Base-by-base conservation (phyloP, 139 green algal species). In the Closterium sp. region DNA sequence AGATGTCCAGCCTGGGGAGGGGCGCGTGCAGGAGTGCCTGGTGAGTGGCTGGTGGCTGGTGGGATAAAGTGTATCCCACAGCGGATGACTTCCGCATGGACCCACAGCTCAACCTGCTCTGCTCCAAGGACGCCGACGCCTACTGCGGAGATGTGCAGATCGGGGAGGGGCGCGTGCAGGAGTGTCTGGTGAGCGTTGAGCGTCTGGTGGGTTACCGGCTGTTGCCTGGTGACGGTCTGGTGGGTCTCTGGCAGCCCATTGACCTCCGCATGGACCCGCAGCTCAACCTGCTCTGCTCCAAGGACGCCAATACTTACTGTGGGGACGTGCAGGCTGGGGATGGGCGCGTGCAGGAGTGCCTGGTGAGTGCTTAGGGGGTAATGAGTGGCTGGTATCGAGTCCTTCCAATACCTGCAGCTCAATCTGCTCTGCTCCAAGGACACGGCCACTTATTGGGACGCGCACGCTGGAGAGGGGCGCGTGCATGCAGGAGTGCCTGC, bases 171-270 rank as follows among this genome's bases (percentile, higher is more conserved):
- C 84, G 30, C 32, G 85, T 92, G 86, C 90, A 92, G 90, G 34
- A 90, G 23, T 92, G 90, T 43, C n/a, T 92, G 90, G 90, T 92
- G 55, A 91, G 87, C 12, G 34, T 88, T 91, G 31, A 33, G 30
- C 32, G 5, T 88, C 5, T 90, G 30, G 33, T 87, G 12, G 30
- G 33, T 23, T 38, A 55, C 21, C 23, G 85, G 32, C 21, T 21
- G 31, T 25, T 88, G n/a, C n/a, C n/a, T n/a, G n/a, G n/a, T n/a
- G n/a, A n/a, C n/a, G n/a, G n/a, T n/a, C n/a, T n/a, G n/a, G n/a
- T n/a, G n/a, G n/a, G n/a, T n/a, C n/a, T n/a, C n/a, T n/a, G n/a
- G n/a, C n/a, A n/a, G n/a, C n/a, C 84, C 12, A 4, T 7, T 19
- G 16, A 76, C 25, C 25, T 76, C 55, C 55, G 12, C 55, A 76